A percentile compares a stretch with the other conserved stretches of the same genome.
Conservation (phyloP, 352 stramenopile species). For the Aphanomyces invadans region DNA sequence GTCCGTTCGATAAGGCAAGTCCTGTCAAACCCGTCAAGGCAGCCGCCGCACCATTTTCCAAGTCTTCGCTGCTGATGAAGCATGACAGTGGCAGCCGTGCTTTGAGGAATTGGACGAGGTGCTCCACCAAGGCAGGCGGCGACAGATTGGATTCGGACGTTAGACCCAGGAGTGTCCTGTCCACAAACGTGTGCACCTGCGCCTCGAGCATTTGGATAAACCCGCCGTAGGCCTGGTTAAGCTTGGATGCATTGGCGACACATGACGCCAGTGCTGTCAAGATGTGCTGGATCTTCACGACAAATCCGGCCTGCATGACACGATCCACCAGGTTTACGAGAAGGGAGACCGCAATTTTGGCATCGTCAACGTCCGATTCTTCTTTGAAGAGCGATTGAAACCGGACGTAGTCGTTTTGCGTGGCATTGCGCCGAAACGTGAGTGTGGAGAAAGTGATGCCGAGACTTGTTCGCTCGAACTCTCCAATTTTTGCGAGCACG, state of each 20-base stretch:
- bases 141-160: background rate
- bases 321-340: background rate
- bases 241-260: background rate
- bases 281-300: background rate
- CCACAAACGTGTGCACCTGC: background rate
- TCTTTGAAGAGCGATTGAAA: background rate
- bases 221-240: conserved; percentile 6
- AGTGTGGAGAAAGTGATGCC: background rate
- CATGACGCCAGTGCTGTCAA: conserved; percentile 2
- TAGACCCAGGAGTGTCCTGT: background rate
- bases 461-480: background rate
- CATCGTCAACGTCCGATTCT: background rate
- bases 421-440: background rate
- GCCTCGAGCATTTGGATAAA: conserved; percentile 4
- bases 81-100: background rate
- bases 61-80: background rate
- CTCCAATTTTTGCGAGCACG: conserved; percentile 10
- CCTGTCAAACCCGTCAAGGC: background rate
- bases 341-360: background rate
- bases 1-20: background rate
- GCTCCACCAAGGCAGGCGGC: background rate
- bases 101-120: background rate
- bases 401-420: background rate
- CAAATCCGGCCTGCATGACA: background rate
- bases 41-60: background rate